phyloP scores from a whole-genome alignment of 2,329 filamentous ascomycete species.

The Aureobasidium subglaciale region DNA sequence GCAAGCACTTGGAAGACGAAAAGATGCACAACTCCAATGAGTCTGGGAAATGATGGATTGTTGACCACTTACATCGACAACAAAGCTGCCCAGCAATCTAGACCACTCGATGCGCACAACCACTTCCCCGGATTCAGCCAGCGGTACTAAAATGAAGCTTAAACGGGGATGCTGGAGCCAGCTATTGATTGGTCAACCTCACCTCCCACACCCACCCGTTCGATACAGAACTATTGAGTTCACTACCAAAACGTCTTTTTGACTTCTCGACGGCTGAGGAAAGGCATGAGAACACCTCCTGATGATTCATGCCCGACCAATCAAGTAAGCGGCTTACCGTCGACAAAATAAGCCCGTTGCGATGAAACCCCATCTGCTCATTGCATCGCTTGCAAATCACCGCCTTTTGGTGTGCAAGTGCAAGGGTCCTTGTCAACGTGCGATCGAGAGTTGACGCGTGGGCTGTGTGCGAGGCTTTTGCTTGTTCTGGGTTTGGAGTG shows the following conservation, averaged over 20 bases:
- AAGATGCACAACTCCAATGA: no score
- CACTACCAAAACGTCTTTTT: neutral
- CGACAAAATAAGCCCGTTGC: neutral
- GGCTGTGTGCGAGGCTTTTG: neutral
- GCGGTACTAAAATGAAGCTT: slow-evolving; percentile 2
- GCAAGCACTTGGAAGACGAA: neutral
- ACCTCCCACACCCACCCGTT: neutral
- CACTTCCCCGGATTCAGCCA: neutral
- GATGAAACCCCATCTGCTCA: neutral
- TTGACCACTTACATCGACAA: neutral
- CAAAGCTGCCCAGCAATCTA: neutral
- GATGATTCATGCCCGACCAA: neutral
- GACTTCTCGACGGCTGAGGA: neutral
- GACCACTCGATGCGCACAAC: neutral
- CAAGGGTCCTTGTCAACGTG: neutral
- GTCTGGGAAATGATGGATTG: neutral
- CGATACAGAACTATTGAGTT: neutral
- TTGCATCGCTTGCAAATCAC: neutral
- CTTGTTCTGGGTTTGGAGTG: no score
- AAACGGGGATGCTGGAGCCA: neutral
- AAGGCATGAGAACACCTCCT: neutral
- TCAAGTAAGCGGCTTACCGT: neutral
- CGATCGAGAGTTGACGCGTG: neutral
- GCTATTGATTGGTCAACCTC: neutral
- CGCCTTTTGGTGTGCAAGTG: neutral